Base-by-base conservation (phyloP, 1,284 basidiomycete species). In the Rhodotorula sp. region DNA sequence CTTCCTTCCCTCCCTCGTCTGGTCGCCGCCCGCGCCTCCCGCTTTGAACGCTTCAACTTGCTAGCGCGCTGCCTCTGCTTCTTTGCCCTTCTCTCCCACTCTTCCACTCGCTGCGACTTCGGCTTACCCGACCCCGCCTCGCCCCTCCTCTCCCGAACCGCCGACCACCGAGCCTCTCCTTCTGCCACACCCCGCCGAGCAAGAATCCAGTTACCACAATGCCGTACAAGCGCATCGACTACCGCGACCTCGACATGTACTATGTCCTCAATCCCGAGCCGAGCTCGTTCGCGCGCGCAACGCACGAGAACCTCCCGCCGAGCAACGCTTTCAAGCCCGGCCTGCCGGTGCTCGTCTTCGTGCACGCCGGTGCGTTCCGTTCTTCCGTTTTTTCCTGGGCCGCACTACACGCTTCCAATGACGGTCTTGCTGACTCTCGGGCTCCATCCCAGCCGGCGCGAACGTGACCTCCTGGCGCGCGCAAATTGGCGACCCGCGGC, bases 171-270 rank as follows among this genome's bases (percentile, higher is more conserved):
- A 55, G 13, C 22, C 12, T 12, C 29, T 21, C 12, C 34, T n/a
- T n/a, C n/a, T n/a, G n/a, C n/a, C n/a, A n/a, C n/a, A n/a, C n/a
- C n/a, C n/a, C n/a, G n/a, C n/a, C n/a, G n/a, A n/a, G n/a, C n/a
- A n/a, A n/a, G n/a, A n/a, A n/a, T n/a, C 27, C 50, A 44, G 3
- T 32, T 27, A 19, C 46, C 54, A 60, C 10, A 29, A 72, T 72
- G 70, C 70, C 70, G 15, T 72, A 48, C 66, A 65, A 69, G 36
- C 54, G 66, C 25, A 58, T 72, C 57, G 70, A 68, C 10, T 51
- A 67, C 65, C 64, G 69, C 19, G 69, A 71, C 29, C 65, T 71
- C 27, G 61, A 61, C 56, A 66, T 70, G 57, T 60, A 36, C 50
- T 66, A 66, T 37, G 64, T 66, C 29, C 50, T 54, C 9, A 72